Base-by-base conservation (phyloP, 2,329 filamentous ascomycete genomes). In the Colletotrichum filicis region DNA sequence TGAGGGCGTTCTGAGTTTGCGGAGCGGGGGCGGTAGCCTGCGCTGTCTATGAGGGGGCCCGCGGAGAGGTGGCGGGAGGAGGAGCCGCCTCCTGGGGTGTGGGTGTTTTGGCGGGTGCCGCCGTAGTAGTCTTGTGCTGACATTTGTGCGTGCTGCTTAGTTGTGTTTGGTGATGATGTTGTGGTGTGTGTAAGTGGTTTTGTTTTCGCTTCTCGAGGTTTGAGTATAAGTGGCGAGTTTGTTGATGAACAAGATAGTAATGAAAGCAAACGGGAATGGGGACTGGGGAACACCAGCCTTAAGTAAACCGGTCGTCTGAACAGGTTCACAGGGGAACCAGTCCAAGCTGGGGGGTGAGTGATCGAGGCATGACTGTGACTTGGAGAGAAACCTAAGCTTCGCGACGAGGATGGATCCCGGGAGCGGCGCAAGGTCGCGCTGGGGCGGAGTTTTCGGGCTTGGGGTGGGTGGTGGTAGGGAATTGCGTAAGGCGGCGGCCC, bases 81-180 rank as follows among this genome's bases (percentile, higher is more conserved):
- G 30, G 62, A 66, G 55, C 35, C 37, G 42, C 49, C 26, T 26
- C 26, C 56, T 4, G 71, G 71, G 14, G 71, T 73, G 67, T 73
- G 60, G 26, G 52, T 73, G 67, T 73, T 73, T 56, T 56, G 71
- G 61, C 68, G 66, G 61, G 68, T 49, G 55, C 66, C 58, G 68
- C 72, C 72, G 67, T 78, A 78, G 56, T 78, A 78, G 12, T 77
- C 75, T 71, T 74, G 59, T 12, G 77, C 76, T 35, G 77, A 78
- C 77, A 78, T 78, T 30, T 28, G 28, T 16, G 26, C 0, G 46
- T 7, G 4, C 30, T 59, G 52, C 16, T 63, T 52, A 0, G 12
- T 37, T 58, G 67, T 53, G 30, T 35, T 12, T 63, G 58, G n/a
- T 42, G 37, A n/a, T n/a, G 42, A 19, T 19, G 42, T n/a, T 8